phyloP scores from a whole-genome alignment of 495 filamentous ascomycete species.

The Aspergillus carlsbadensis region DNA sequence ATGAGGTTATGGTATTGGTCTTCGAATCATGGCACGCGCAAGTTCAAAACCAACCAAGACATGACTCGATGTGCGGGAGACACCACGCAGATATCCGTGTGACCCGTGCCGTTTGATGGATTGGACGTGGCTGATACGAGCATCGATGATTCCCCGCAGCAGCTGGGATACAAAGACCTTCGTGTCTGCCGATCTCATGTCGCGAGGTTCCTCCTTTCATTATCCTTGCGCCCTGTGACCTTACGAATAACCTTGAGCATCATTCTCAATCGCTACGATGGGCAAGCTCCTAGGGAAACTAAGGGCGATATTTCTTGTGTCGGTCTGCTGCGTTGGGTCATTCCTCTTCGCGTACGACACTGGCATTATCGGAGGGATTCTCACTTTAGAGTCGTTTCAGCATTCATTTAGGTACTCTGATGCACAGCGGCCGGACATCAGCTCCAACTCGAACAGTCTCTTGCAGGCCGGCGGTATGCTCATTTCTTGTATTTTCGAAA shows the following conservation, averaged over 20 bases:
- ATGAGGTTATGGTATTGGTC: conserved; percentile 3
- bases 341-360: conserved; percentile 41
- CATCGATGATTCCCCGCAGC: conserved; percentile 2
- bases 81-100: not conserved
- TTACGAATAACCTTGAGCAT: not conserved
- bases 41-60: not conserved
- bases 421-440: conserved; percentile 15
- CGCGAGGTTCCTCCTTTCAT: not conserved
- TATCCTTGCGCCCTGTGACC: not conserved
- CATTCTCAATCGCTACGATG: conserved; percentile 6
- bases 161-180: not conserved
- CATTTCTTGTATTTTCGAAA: not conserved
- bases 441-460: conserved; percentile 31
- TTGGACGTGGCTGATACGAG: not conserved
- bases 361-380: conserved; percentile 36
- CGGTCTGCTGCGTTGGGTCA: conserved; percentile 24
- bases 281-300: conserved; percentile 15
- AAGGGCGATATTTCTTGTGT: conserved; percentile 15
- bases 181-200: not conserved
- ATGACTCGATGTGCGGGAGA: not conserved
- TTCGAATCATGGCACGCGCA: conserved; percentile 1
- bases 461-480: conserved; percentile 17
- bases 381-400: conserved; percentile 37
- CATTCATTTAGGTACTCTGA: conserved; percentile 23
- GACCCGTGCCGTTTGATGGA: not conserved